Percentiles rank a stretch among this genome's conserved stretches.
These are phyloP conservation scores for Macroventuria anomochaeta DNA, from an alignment of 2,329 filamentous ascomycete genomes.

Conservation along the genomic window DNA sequence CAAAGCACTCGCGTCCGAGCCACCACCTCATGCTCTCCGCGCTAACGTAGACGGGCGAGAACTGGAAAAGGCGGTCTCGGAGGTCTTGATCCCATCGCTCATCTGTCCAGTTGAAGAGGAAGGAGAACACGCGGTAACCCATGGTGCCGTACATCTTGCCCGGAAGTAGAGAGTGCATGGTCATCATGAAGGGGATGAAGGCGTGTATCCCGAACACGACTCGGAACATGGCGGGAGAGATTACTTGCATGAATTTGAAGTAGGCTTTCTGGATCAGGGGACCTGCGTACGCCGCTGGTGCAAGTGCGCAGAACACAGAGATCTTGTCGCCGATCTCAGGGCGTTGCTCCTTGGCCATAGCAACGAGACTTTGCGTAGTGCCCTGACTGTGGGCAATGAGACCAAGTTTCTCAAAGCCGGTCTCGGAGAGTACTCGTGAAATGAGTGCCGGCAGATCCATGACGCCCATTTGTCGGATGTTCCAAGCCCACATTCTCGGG, in stretches of 20 bases:
- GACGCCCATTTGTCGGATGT: conserved; percentile 91
- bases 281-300: conserved; percentile 88
- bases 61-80: conserved; percentile 85
- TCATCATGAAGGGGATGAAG: conserved; percentile 94
- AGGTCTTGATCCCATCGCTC: conserved; percentile 81
- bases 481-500: conserved; percentile 96
- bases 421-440: conserved; percentile 80
- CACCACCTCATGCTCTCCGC: conserved; percentile 95
- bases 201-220: conserved; percentile 89
- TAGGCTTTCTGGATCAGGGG: conserved; percentile 85
- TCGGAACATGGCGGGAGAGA: conserved; percentile 77
- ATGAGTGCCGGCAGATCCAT: conserved; percentile 84
- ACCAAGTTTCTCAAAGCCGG: conserved; percentile 81
- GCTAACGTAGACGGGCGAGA: conserved; percentile 87
- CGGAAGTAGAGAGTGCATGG: conserved; percentile 72
- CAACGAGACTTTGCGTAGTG: conserved; percentile 86
- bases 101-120: conserved; percentile 89
- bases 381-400: conserved; percentile 90
- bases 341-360: conserved; percentile 86
- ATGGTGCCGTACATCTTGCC: conserved; percentile 76
- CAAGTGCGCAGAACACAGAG: conserved; percentile 88
- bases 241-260: conserved; percentile 87
- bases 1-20: conserved; percentile 87
- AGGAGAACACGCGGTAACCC: conserved; percentile 88
- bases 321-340: conserved; percentile 83